phyloP scores from a whole-genome alignment of 2,329 filamentous ascomycete species.

The Hirsutella thompsonii region DNA sequence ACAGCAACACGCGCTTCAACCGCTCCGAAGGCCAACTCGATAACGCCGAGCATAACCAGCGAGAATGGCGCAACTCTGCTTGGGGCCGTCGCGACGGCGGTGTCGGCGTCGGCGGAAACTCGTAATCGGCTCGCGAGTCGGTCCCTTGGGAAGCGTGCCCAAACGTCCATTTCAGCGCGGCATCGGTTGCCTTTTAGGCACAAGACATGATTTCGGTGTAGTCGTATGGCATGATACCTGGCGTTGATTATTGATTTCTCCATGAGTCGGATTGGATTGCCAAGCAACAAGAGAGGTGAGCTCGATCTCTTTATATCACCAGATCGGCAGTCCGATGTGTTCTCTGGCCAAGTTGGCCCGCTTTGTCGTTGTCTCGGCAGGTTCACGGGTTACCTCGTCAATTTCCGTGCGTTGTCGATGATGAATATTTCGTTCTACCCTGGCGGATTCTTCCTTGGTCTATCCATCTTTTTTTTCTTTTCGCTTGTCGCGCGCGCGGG shows the following conservation, averaged over 20 bases:
- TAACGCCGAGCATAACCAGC: conserved; percentile 27
- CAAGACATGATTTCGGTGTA: conserved; percentile 17
- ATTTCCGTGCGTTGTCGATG: too few relatives aligned
- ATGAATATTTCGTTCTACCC: too few relatives aligned
- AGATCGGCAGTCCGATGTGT: too few relatives aligned
- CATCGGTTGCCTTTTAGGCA: conserved; percentile 9
- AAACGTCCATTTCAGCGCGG: conserved; percentile 1
- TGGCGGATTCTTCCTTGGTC: too few relatives aligned
- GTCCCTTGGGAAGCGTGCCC: conserved; percentile 2
- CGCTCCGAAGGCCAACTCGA: conserved; percentile 27
- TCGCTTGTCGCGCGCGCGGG: too few relatives aligned
- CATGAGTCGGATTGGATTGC: conserved; percentile 7
- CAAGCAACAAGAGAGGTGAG: conserved; percentile 5
- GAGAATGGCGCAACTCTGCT: conserved; percentile 45
- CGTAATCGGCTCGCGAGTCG: conserved; percentile 13
- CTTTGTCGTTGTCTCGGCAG: too few relatives aligned
- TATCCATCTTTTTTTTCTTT: too few relatives aligned
- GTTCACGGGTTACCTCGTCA: too few relatives aligned
- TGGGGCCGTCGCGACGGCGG: conserved; percentile 38
- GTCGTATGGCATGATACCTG: conserved; percentile 24
- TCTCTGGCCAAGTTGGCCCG: too few relatives aligned
- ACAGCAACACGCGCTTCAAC: conserved; percentile 28
- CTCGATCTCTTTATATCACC: neutral
- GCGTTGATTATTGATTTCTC: conserved; percentile 14
- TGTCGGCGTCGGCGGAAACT: conserved; percentile 34